Base-by-base conservation (phyloP, 2,329 filamentous ascomycete species). In the Aspergillus unguis region DNA sequence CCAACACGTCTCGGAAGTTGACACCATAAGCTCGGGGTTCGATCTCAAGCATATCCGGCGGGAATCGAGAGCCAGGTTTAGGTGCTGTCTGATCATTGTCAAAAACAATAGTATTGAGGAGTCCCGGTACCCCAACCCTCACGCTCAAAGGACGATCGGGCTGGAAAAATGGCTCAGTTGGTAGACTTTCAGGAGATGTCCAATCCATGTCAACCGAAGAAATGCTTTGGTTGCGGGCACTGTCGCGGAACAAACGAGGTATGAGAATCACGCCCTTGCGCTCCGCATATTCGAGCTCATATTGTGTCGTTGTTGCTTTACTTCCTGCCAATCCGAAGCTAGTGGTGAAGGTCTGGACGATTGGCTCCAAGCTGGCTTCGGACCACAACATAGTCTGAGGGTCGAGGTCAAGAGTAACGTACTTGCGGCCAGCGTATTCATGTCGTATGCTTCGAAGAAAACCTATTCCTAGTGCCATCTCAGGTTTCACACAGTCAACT, bases 1-100 rank as follows among this genome's bases (percentile, higher is more conserved):
- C 52, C 53, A 64, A 54, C 27, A 64, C 50, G 41, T 66, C 65
- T 7, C 58, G 57, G 53, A 65, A 69, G 46, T 67, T 69, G 31
- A 69, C 33, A 7, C 65, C 66, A 11, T 59, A 58, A 1, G 64
- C 65, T n/a, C 57, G 54, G 10, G 61, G 55, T 17, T 66, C 48
- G 17, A 71, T 63, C 31, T 68, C 62, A 26, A 70, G 48, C 2
- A 60, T 40, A 8, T 62, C 55, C 5, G 35, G 32, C 2, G 38
- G 11, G 2, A 54, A 31, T 17, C 11, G n/a, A 6, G 35, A n/a
- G 4, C 23, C 1, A 7, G 8, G 3, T 2, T 35, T 6, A 3
- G 6, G 7, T 5, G 25, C 32, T 5, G 8, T 31, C 4, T 33
- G 27, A 6, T 55, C 31, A n/a, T 52, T 45, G 2, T 23, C 38